Conservation (phyloP, 495 filamentous ascomycete genomes). For the Annulohypoxylon stygium region DNA sequence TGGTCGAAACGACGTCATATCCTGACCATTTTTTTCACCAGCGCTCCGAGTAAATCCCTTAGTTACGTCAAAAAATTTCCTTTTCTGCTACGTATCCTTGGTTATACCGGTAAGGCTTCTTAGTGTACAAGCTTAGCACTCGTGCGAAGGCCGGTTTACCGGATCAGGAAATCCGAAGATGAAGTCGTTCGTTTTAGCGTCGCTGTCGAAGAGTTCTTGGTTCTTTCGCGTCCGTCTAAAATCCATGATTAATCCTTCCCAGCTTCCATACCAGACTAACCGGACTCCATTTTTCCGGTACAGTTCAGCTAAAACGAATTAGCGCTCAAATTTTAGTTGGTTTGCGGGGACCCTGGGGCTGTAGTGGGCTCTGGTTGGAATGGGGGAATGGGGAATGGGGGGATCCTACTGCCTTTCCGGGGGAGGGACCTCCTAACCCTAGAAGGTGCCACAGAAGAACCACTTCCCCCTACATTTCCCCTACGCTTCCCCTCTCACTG, state of each 20-base stretch:
- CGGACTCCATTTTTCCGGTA: conserved; percentile 23
- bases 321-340: conserved; percentile 5
- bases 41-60: conserved; percentile 18
- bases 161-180: conserved; percentile 29
- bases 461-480: conserved; percentile 2
- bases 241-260: too few relatives aligned
- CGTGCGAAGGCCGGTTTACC: conserved; percentile 25
- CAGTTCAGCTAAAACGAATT: conserved; percentile 10
- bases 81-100: conserved; percentile 26
- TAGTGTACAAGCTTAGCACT: background rate
- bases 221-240: conserved; percentile 19
- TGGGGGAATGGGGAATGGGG: conserved; percentile 8
- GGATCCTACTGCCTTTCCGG: conserved; percentile 10
- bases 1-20: conserved; percentile 37
- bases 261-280: background rate
- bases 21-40: conserved; percentile 33
- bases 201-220: conserved; percentile 19
- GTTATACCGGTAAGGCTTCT: conserved; percentile 21
- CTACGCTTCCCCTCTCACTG: conserved; percentile 1
- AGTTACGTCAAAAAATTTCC: conserved; percentile 43
- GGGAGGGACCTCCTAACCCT: conserved; percentile 11
- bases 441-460: conserved; percentile 3
- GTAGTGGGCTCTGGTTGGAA: background rate
- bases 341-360: conserved; percentile 29
- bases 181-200: conserved; percentile 35